phyloP scores from a whole-genome alignment of 768 basidiomycete species.

The Phlegmacium glaucopus region DNA sequence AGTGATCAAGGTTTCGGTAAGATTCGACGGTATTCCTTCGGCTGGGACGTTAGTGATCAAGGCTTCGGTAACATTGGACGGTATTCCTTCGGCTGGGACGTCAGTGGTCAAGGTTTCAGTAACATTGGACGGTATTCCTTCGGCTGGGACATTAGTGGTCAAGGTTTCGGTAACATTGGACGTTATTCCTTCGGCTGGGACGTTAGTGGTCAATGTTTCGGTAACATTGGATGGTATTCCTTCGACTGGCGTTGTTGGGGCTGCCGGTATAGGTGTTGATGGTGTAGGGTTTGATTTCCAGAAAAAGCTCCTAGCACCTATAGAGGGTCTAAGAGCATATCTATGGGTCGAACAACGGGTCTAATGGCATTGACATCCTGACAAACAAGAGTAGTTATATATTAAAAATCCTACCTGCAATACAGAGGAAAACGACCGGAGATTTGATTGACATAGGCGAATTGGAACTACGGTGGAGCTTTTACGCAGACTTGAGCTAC shows the following conservation, averaged over 20 bases:
- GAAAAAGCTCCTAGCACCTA: slow-evolving; percentile 4
- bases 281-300: slow-evolving; percentile 3
- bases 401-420: slow-evolving; percentile 18
- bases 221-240: no score
- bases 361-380: not conserved
- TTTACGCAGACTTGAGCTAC: not conserved
- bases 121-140: slow-evolving; percentile 4
- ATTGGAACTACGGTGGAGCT: slow-evolving; percentile 1
- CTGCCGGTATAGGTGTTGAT: slow-evolving; percentile 1
- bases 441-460: slow-evolving; percentile 5
- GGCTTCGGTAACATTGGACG: no score
- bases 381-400: not conserved
- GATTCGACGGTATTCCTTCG: slow-evolving; percentile 3
- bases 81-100: no score
- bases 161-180: slow-evolving; percentile 2
- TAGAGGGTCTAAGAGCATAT: not conserved
- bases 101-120: slow-evolving; percentile 6
- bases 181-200: no score
- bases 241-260: not conserved
- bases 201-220: slow-evolving; percentile 24
- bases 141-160: not conserved
- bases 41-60: not conserved
- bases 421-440: slow-evolving; percentile 17
- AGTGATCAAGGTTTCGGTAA: slow-evolving; percentile 24
- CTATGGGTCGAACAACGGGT: not conserved